These are phyloP conservation scores for Hygrophorus russula DNA, from an alignment of 768 basidiomycete species.

Conservation along the genomic window DNA sequence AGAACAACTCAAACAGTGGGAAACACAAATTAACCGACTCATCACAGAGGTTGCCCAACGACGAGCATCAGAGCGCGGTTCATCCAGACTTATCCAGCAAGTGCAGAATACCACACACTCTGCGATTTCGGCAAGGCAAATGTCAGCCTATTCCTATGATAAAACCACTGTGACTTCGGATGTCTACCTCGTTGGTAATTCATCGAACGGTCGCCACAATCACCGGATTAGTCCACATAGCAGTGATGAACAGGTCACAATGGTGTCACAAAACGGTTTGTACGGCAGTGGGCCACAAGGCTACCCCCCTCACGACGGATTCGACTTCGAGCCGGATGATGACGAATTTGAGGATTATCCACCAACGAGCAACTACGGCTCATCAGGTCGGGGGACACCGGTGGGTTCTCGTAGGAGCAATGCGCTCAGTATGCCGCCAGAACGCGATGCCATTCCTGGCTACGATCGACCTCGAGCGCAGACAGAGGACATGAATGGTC, in stretches of 20 bases:
- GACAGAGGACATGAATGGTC: conserved; percentile 58
- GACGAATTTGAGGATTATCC: conserved; percentile 74
- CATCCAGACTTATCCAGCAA: conserved; percentile 38
- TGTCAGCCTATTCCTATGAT: conserved; percentile 22
- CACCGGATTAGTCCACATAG: conserved; percentile 21
- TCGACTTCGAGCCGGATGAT: conserved; percentile 47
- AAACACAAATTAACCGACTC: conserved; percentile 76
- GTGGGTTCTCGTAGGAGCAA: conserved; percentile 45
- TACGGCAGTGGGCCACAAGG: conserved; percentile 38
- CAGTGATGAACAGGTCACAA: conserved; percentile 27
- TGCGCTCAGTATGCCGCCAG: conserved; percentile 47
- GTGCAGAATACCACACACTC: conserved; percentile 36
- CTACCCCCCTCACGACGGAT: conserved; percentile 54
- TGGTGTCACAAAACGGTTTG: conserved; percentile 12
- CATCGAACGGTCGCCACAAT: conserved; percentile 18
- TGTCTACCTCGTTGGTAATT: conserved; percentile 9
- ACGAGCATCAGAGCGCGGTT: conserved; percentile 53
- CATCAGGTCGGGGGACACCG: conserved; percentile 70
- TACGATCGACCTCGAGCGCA: conserved; percentile 53
- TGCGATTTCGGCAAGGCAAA: conserved; percentile 19
- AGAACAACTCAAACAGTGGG: conserved; percentile 91
- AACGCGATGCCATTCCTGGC: conserved; percentile 36
- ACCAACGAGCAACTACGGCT: conserved; percentile 39
- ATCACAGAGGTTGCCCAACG: conserved; percentile 69
- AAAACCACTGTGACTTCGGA: conserved; percentile 20